Evolutionary conservation across 2,329 filamentous ascomycete species (phyloP).

Genomic region (Fusarium transvaalense): DNA sequence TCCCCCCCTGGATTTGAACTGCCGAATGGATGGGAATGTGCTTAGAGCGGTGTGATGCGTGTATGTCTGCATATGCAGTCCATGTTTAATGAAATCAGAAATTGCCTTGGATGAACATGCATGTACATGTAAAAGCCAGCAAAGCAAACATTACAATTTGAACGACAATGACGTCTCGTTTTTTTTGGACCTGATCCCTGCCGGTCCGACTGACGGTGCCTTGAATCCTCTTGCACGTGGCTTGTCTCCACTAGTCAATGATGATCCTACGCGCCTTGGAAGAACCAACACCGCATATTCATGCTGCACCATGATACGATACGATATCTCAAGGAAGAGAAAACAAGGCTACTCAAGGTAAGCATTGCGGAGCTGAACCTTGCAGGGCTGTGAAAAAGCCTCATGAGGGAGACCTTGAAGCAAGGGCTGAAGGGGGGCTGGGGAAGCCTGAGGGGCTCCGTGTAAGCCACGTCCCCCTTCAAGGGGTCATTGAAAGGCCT

Average conservation of each 20-base stretch:
- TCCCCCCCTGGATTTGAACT: constrained; percentile 20
- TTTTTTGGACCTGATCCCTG: constrained; percentile 15
- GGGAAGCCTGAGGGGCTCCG: neutral
- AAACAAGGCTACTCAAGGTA: constrained; percentile 4
- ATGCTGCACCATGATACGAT: neutral
- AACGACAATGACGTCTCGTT: constrained; percentile 24
- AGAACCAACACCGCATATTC: constrained; percentile 7
- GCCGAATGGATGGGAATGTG: constrained; percentile 1
- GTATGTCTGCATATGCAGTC: constrained; percentile 4
- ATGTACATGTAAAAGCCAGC: constrained; percentile 20
- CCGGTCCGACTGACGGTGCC: constrained; percentile 24
- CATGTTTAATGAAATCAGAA: constrained; percentile 14
- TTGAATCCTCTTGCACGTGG: constrained; percentile 37
- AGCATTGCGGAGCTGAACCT: constrained; percentile 8
- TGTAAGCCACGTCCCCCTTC: constrained; percentile 18
- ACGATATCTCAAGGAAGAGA: neutral
- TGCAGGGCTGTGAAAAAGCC: constrained; percentile 19
- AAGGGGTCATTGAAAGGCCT: constrained; percentile 5
- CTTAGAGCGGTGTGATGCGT: constrained; percentile 13
- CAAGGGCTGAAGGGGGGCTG: constrained; percentile 28
- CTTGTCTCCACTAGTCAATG: constrained; percentile 15
- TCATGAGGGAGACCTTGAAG: constrained; percentile 4
- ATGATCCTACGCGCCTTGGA: constrained; percentile 3
- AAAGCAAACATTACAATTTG: constrained; percentile 12
- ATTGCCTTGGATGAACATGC: constrained; percentile 13